A percentile compares a stretch with the other conserved stretches of the same genome.
Evolutionary conservation across 208 protist species (phyloP).

Genomic region (Strigomonas galati): DNA sequence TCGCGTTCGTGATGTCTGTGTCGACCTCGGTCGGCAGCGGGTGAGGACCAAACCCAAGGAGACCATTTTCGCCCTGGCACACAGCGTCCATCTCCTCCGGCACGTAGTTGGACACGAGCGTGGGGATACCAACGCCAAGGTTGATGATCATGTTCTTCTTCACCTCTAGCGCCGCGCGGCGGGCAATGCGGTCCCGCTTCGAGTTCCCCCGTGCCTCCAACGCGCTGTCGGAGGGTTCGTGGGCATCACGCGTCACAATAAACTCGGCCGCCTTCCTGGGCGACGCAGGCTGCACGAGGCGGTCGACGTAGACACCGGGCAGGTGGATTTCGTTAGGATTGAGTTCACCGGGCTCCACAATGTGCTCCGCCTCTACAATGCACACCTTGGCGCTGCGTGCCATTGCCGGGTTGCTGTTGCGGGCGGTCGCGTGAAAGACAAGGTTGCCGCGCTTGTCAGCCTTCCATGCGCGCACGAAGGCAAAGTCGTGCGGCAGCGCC

Average conservation of each 20-base stretch:
- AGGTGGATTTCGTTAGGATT: constrained; percentile 92
- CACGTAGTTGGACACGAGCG: constrained; percentile 87
- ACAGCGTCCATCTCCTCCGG: constrained; percentile 66
- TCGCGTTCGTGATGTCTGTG: constrained; percentile 94
- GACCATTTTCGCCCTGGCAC: constrained; percentile 85
- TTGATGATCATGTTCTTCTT: constrained; percentile 94
- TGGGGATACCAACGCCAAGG: constrained; percentile 96
- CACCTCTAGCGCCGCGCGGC: constrained; percentile 92
- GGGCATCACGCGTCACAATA: constrained; percentile 20
- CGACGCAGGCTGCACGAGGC: constrained; percentile 61
- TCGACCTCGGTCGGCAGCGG: constrained; percentile 73
- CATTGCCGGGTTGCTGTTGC: constrained; percentile 91
- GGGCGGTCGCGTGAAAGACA: constrained; percentile 80
- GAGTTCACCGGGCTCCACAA: constrained; percentile 90
- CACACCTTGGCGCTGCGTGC: constrained; percentile 81
- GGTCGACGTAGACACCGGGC: constrained; percentile 91
- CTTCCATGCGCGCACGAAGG: constrained; percentile 92
- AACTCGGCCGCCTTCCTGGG: constrained; percentile 23
- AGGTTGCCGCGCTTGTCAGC: constrained; percentile 78
- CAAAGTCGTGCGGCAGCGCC: constrained; percentile 85
- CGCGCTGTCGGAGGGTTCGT: constrained; percentile 19
- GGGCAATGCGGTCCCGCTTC: constrained; percentile 81
- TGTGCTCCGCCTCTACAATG: constrained; percentile 94
- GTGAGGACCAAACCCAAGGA: constrained; percentile 88
- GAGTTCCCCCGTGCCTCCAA: constrained; percentile 13